Evolutionary conservation across 352 stramenopile species (phyloP).

Genomic region (Globisporangium spinosum): DNA sequence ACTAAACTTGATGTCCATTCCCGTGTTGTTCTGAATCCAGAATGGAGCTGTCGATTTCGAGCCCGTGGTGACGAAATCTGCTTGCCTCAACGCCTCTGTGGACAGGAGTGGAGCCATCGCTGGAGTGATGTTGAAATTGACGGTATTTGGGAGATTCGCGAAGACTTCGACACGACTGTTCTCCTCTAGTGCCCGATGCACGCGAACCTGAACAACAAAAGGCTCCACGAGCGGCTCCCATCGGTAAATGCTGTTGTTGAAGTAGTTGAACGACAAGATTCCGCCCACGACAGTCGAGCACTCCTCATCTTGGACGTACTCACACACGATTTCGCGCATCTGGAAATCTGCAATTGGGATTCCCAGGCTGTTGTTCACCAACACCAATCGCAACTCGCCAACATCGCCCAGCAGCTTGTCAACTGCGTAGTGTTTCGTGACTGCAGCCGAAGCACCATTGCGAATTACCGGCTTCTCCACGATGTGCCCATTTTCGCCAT

Average conservation of each 20-base stretch:
- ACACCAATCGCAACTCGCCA: slow-evolving; percentile 74
- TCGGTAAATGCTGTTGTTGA: slow-evolving; percentile 90
- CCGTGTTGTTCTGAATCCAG: slow-evolving; percentile 87
- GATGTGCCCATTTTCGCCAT: slow-evolving; percentile 8
- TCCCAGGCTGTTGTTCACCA: slow-evolving; percentile 87
- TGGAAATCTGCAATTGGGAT: slow-evolving; percentile 87
- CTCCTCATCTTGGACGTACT: slow-evolving; percentile 85
- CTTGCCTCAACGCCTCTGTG: slow-evolving; percentile 72
- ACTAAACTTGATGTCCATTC: slow-evolving; percentile 80
- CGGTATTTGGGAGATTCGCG: slow-evolving; percentile 75
- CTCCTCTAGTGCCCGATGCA: slow-evolving; percentile 63
- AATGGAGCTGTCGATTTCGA: slow-evolving; percentile 87
- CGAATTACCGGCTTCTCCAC: background rate
- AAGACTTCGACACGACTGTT: slow-evolving; percentile 78
- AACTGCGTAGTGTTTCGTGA: slow-evolving; percentile 34
- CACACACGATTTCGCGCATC: slow-evolving; percentile 83
- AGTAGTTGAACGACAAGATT: slow-evolving; percentile 84
- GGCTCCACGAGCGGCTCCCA: slow-evolving; percentile 86
- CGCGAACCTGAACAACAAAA: slow-evolving; percentile 74
- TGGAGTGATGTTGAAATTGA: slow-evolving; percentile 87
- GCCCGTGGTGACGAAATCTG: slow-evolving; percentile 83
- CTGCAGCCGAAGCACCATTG: background rate
- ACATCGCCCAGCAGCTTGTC: slow-evolving; percentile 86
- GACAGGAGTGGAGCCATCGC: slow-evolving; percentile 84
- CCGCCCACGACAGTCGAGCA: slow-evolving; percentile 76